Base-by-base conservation (phyloP, 768 basidiomycete genomes). In the Chiua virens region DNA sequence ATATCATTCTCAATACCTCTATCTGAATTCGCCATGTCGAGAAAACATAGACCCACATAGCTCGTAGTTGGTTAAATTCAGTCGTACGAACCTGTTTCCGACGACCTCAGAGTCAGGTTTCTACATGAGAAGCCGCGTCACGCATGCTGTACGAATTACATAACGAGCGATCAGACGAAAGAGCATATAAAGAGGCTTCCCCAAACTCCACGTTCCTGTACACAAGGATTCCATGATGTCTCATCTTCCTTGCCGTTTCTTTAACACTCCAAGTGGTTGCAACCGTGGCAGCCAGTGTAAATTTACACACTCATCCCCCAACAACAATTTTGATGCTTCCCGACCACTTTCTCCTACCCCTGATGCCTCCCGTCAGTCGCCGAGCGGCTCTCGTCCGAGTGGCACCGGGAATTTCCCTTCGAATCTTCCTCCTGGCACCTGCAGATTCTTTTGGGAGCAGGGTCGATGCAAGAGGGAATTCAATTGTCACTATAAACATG, bases 401-500 rank as follows among this genome's bases (percentile, higher is more conserved):
- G 37, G 53, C 27, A 21, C 46, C 11, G 51, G 49, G 4, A 53
- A 25, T 20, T 9, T 47, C n/a, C 65, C 68, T 41, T 52, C 47
- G 4, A 53, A 25, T 18, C 8, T 45, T 14, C 65, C 68, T 39
- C 54, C 47, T n/a, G 78, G 78, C 3, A 65, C 71, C 8, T 84
- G 82, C 64, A 63, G 54, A 22, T 75, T 63, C 55, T 83, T 67
- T 58, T 83, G 79, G 79, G 63, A 69, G 2, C 63, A 56, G 1
- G 82, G 80, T 10, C 64, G 53, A 37, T 84, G 82, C 62, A 71
- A 55, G n/a, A 61, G 62, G 14, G 78, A 75, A 41, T 80, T 78
- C 46, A 57, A 59, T 1, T 84, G 82, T 62, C 67, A 56, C 32
- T 81, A 63, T 56, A 51, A 43, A 21, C 82, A 84, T 52, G 58